phyloP scores from a whole-genome alignment of 164 flowering plant genomes.

The Sextonia rubra region DNA sequence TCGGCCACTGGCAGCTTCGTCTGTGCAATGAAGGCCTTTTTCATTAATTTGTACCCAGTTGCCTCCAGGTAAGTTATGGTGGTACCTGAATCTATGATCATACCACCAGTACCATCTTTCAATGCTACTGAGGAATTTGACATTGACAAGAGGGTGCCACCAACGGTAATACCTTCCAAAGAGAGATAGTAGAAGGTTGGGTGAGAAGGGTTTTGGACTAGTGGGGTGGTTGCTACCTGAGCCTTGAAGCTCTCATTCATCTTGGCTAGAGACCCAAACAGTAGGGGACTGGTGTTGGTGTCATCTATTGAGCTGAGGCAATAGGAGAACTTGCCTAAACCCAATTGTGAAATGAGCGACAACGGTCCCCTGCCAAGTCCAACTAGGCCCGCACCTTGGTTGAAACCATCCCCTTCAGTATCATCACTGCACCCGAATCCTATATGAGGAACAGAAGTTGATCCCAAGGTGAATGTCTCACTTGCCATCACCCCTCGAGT shows the following conservation, averaged over 20 bases:
- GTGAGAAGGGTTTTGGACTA: constrained; percentile 46
- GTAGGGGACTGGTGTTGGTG: constrained; percentile 23
- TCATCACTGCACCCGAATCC: constrained; percentile 76
- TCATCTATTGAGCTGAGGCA: constrained; percentile 60
- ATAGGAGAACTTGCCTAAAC: constrained; percentile 56
- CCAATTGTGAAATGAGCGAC: constrained; percentile 72
- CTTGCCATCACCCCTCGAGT: constrained; percentile 53
- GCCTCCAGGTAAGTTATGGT: constrained; percentile 61
- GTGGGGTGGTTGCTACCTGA: constrained; percentile 33
- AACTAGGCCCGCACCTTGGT: constrained; percentile 61
- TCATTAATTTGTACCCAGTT: constrained; percentile 32
- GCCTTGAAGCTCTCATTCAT: constrained; percentile 2
- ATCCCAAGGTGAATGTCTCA: constrained; percentile 63
- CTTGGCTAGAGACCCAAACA: constrained; percentile 60
- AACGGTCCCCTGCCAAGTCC: constrained; percentile 84
- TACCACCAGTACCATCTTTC: constrained; percentile 57
- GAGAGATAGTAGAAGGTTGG: constrained; percentile 65
- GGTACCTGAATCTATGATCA: constrained; percentile 84
- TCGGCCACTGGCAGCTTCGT: constrained; percentile 37
- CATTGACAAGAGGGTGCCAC: constrained; percentile 41
- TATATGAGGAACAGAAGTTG: constrained; percentile 31
- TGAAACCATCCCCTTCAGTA: constrained; percentile 56
- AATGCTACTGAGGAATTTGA: constrained; percentile 40
- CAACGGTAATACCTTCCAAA: constrained; percentile 70
- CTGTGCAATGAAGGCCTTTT: constrained; percentile 46